phyloP scores from a whole-genome alignment of 768 basidiomycete genomes.

The Tricholoma furcatifolium region DNA sequence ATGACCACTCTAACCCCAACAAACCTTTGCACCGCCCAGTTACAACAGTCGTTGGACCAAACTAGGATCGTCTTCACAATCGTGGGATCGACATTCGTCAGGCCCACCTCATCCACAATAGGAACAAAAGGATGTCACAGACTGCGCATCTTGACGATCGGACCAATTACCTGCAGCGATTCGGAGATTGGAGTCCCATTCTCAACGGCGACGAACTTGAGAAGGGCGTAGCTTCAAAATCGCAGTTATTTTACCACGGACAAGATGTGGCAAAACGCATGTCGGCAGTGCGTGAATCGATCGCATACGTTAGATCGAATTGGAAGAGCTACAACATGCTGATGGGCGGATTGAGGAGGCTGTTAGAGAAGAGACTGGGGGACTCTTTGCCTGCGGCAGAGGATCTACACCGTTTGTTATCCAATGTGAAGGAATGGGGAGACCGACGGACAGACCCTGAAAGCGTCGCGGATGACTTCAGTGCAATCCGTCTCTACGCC shows the following conservation, averaged over 20 bases:
- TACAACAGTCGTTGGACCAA: no score
- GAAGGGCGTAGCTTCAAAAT: background rate
- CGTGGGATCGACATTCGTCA: background rate
- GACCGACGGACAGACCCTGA: constrained; percentile 4
- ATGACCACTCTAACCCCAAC: no score
- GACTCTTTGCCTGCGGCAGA: background rate
- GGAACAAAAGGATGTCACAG: background rate
- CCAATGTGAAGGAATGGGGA: constrained; percentile 17
- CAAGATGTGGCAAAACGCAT: constrained; percentile 16
- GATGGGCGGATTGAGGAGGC: constrained; percentile 16
- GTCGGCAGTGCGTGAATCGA: constrained; percentile 14
- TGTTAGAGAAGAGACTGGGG: constrained; percentile 2
- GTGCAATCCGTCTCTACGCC: constrained; percentile 19
- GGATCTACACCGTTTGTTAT: constrained; percentile 5
- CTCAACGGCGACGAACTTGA: background rate
- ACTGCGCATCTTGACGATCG: constrained; percentile 1
- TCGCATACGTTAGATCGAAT: constrained; percentile 16
- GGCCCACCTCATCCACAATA: background rate
- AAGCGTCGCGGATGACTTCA: background rate
- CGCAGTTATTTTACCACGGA: constrained; percentile 17
- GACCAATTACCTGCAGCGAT: constrained; percentile 11
- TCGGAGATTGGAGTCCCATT: constrained; percentile 12
- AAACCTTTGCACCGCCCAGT: no score
- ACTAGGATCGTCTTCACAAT: no score
- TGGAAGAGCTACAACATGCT: constrained; percentile 17